Conservation (phyloP, 2,329 filamentous ascomycete species). For the Fusarium nanum region DNA sequence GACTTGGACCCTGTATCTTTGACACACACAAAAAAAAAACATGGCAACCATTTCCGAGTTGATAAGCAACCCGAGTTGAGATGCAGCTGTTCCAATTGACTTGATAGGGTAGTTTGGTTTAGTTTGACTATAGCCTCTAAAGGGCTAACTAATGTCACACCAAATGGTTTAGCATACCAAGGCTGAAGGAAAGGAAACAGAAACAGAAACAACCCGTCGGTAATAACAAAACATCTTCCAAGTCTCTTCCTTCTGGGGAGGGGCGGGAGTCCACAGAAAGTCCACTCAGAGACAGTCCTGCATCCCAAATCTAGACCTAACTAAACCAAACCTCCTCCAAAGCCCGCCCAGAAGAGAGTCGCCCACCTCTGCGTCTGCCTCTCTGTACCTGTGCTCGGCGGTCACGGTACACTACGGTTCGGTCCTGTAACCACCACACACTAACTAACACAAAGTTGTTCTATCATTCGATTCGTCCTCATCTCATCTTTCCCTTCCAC, state of each 20-base stretch:
- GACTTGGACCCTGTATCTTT: constrained; percentile 39
- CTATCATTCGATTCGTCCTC: constrained; percentile 19
- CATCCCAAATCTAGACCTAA: constrained; percentile 31
- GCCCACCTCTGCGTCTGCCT: not conserved
- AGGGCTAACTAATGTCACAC: not conserved
- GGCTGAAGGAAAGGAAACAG: not conserved
- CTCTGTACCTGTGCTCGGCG: constrained; percentile 9
- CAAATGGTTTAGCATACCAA: not conserved
- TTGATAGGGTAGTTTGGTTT: not conserved
- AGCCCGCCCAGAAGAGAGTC: not conserved
- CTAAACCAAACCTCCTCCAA: constrained; percentile 20
- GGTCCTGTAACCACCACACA: constrained; percentile 28
- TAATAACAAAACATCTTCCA: constrained; percentile 8
- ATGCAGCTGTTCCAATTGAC: not conserved
- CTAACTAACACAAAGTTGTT: constrained; percentile 16
- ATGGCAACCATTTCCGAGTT: constrained; percentile 10
- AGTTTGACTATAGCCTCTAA: not conserved
- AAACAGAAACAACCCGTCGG: not conserved
- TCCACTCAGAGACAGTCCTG: constrained; percentile 29
- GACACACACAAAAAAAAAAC: constrained; percentile 26
- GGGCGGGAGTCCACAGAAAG: constrained; percentile 32
- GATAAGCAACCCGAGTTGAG: constrained; percentile 2
- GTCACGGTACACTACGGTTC: constrained; percentile 25
- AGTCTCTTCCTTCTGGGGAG: constrained; percentile 17
- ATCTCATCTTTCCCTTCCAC: constrained; percentile 7